These are phyloP conservation scores for Biscutella laevigata DNA, from an alignment of 441 rosid species.

Conservation along the genomic window DNA sequence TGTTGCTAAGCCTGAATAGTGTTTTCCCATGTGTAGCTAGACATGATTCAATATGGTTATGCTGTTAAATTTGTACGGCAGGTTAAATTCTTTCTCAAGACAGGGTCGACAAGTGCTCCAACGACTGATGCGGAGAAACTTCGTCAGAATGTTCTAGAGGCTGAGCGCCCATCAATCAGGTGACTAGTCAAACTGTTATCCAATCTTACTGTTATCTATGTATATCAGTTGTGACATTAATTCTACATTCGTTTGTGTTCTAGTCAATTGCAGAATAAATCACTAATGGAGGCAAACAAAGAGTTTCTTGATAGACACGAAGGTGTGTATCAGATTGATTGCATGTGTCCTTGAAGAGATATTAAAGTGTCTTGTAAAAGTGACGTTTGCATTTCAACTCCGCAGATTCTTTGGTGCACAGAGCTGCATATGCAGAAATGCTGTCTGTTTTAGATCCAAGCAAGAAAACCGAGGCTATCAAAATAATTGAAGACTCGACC, in stretches of 20 bases:
- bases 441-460: conserved; percentile 54
- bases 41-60: conserved; percentile 17
- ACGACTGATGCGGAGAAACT: conserved; percentile 70
- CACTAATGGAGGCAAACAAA: conserved; percentile 72
- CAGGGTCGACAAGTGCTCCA: conserved; percentile 55
- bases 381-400: conserved; percentile 1
- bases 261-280: conserved; percentile 79
- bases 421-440: conserved; percentile 95
- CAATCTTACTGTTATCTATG: neutral
- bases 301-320: conserved; percentile 62
- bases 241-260: conserved; percentile 14
- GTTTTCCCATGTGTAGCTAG: neutral
- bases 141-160: conserved; percentile 82
- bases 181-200: conserved; percentile 22
- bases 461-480: conserved; percentile 69
- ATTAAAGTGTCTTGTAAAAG: neutral
- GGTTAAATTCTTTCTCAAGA: conserved; percentile 81
- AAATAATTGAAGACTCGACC: conserved; percentile 75
- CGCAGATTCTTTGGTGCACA: conserved; percentile 93
- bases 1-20: no score
- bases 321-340: conserved; percentile 39
- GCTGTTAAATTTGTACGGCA: conserved; percentile 30
- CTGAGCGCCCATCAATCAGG: conserved; percentile 86
- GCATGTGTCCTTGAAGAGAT: neutral
- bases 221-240: conserved; percentile 12